Base-by-base conservation (phyloP, 208 protist genomes). In the Eutreptiella sp. region DNA sequence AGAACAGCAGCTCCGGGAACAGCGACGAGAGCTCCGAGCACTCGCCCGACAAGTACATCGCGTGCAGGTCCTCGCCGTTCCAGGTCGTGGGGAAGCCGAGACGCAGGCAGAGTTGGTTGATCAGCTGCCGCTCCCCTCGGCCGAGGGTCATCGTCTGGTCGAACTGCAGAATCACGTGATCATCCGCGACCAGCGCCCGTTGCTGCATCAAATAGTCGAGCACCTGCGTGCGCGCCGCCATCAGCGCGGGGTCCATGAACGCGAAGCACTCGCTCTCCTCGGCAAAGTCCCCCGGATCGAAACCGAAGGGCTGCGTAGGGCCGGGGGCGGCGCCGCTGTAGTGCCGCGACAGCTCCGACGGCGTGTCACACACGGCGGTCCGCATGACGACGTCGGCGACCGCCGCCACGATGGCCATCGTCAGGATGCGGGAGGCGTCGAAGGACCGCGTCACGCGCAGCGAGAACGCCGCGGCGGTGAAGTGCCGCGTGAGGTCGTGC, bases 1-100 rank as follows among this genome's bases (percentile, higher is more conserved):
- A 65, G 34, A 68, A 59, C 19, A n/a, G 39, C 7, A 75, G 45
- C 52, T 75, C 70, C 16, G 66, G 63, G 53, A 55, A 75, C 31
- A 43, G 39, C 27, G 46, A 45, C 35, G 62, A n/a, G 14, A 75
- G 28, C 50, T 66, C 63, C 3, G 53, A 27, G 7, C 38, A 9
- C 23, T 61, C 38, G 24, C 53, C 53, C 7, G 38, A 31, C 14
- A 61, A 7, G 46, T 48, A 35, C 5, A 21, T 9, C 35, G 53
- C 38, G 14, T 32, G 41, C 11, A 48, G 53, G 11, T 11, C 38
- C 7, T 43, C 38, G 43, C 23, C 53, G 35, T 61, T 57, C 24
- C 5, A n/a, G n/a, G n/a, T n/a, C n/a, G n/a, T 55, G 16, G 52
- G 42, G 14, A 61, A 11, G 16, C 57, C 57, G 4, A 63, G 21